Base-by-base conservation (phyloP, 495 filamentous ascomycete species). In the Endocarpon pusillum region DNA sequence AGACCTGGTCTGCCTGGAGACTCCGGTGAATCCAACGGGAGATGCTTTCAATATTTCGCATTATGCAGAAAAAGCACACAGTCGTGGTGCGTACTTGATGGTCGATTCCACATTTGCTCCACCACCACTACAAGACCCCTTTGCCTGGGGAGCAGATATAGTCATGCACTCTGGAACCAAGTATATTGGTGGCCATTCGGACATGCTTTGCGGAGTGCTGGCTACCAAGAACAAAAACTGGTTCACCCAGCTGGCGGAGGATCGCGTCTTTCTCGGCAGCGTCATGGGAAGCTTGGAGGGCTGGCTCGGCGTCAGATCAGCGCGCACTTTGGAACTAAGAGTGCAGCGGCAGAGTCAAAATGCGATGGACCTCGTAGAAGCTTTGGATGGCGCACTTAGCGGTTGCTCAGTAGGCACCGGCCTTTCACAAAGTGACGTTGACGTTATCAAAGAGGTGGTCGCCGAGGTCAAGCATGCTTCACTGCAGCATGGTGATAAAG, bases 121-220 rank as follows among this genome's bases (percentile, higher is more conserved):
- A n/a, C 89, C 89, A 10, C 74, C 74, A 16, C 62, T 97, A 23
- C 77, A 81, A 52, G 81, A 94, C 43, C 89, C 89, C 2, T 91
- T 94, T 48, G 29, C 44, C 21, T 73, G 61, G 45, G 85, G 84
- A 37, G 81, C 76, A 2, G 85, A 94, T 53, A 52, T 81, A 0
- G 71, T 94, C 15, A 78, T 94, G 78, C 89, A 97, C 53, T 73
- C 66, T 16, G 89, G 82, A 9, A 89, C 85, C 6, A 97, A 97
- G 63, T 97, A 94, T 52, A 67, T 97, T 38, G 89, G 89, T 14
- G 89, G 89, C 1, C 89, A 97, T 55, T 79, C 71, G 41, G 89
- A 97, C 55, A 58, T 94, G 55, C 69, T 97, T 0, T 81, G 78
- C 43, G 89, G 89, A 9, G 76, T 92, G 14, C 59, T 94, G 14